These are phyloP conservation scores for Capsicum rhomboideum DNA, from an alignment of 257 asterid genomes.

Conservation along the genomic window DNA sequence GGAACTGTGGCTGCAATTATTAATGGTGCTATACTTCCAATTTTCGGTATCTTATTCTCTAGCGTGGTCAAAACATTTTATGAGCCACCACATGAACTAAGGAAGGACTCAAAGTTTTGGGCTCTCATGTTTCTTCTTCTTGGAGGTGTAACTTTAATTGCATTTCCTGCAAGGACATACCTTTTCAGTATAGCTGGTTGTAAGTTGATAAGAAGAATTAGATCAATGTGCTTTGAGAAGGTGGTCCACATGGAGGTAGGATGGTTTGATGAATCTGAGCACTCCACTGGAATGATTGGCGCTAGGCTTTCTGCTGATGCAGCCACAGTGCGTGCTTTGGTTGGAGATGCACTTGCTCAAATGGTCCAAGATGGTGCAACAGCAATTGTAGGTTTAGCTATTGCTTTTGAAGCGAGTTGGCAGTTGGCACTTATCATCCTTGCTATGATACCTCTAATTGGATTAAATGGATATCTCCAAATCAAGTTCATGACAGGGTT, in stretches of 20 bases:
- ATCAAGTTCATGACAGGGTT: conserved; percentile 67
- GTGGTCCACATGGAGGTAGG: conserved; percentile 80
- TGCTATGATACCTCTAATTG: conserved; percentile 58
- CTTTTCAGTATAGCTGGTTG: conserved; percentile 81
- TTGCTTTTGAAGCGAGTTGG: conserved; percentile 70
- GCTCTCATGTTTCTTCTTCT: conserved; percentile 65
- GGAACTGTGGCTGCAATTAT: conserved; percentile 57
- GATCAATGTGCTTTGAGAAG: conserved; percentile 78
- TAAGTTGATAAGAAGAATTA: conserved; percentile 57
- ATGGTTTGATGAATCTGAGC: conserved; percentile 75
- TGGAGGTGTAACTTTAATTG: conserved; percentile 52
- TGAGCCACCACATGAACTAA: conserved; percentile 44
- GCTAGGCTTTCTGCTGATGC: conserved; percentile 89
- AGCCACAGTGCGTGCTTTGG: conserved; percentile 61
- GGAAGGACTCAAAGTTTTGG: conserved; percentile 63
- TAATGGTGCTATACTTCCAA: conserved; percentile 71
- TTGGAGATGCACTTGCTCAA: conserved; percentile 88
- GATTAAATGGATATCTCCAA: conserved; percentile 54
- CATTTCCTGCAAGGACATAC: conserved; percentile 72
- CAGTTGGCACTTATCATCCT: conserved; percentile 65
- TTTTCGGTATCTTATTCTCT: conserved; percentile 61
- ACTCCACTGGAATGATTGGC: conserved; percentile 84
- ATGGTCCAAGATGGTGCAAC: conserved; percentile 69
- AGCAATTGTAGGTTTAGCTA: conserved; percentile 42
- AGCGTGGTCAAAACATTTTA: conserved; percentile 51